These are phyloP conservation scores for Spergularia marina DNA, from an alignment of 148 eudicot species.

Conservation along the genomic window DNA sequence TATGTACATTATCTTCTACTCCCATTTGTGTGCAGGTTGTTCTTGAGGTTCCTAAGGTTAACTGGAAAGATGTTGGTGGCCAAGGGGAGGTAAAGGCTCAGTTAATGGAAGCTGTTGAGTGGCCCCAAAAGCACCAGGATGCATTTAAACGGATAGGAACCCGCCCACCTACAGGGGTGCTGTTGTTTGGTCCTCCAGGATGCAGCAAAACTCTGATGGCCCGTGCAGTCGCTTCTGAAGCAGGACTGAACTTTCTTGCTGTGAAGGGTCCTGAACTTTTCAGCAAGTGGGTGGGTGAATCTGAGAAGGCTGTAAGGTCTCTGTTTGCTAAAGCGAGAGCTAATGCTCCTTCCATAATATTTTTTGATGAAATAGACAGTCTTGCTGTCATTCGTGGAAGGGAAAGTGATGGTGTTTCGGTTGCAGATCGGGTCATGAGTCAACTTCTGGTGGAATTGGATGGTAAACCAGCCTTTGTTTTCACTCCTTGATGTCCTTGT, in stretches of 20 bases:
- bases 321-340: slow-evolving; percentile 93
- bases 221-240: slow-evolving; percentile 96
- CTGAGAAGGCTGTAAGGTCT: slow-evolving; percentile 89
- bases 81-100: slow-evolving; percentile 86
- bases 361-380: slow-evolving; percentile 96
- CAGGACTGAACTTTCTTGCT: slow-evolving; percentile 85
- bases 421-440: slow-evolving; percentile 89
- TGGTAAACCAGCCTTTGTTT: slow-evolving; percentile 42
- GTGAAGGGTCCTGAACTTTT: slow-evolving; percentile 97
- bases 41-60: slow-evolving; percentile 88
- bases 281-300: slow-evolving; percentile 99
- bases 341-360: slow-evolving; percentile 87
- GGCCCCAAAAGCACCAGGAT: slow-evolving; percentile 94
- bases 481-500: neutral
- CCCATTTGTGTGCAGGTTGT: slow-evolving; percentile 41
- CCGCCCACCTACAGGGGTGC: slow-evolving; percentile 85
- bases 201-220: slow-evolving; percentile 99
- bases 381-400: slow-evolving; percentile 84
- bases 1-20: neutral
- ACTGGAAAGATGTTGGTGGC: slow-evolving; percentile 98
- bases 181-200: slow-evolving; percentile 99
- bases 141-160: slow-evolving; percentile 78
- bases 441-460: slow-evolving; percentile 92
- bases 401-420: slow-evolving; percentile 90
- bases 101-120: slow-evolving; percentile 85